These are phyloP conservation scores for Lotmaria passim DNA, from an alignment of 208 protist species.

Conservation along the genomic window DNA sequence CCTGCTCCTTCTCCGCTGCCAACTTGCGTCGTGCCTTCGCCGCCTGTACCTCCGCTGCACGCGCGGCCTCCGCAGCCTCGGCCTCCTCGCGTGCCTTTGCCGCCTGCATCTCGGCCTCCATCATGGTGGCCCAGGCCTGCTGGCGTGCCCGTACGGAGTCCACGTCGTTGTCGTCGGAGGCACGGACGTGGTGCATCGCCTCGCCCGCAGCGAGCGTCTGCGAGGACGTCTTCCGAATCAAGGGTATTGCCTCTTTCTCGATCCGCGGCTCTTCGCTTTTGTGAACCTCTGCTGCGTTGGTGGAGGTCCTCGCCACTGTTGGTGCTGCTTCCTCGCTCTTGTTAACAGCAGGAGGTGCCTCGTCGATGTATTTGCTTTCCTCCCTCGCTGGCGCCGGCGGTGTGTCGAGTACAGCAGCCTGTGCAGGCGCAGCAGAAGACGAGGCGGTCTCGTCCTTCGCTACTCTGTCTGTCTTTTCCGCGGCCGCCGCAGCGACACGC, in stretches of 20 bases:
- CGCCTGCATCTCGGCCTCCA: constrained; percentile 52
- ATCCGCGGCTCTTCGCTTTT: neutral
- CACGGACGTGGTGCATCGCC: neutral
- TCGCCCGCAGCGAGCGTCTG: constrained; percentile 3
- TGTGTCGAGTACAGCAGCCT: too few relatives aligned
- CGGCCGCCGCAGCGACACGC: constrained; percentile 31
- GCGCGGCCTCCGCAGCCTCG: constrained; percentile 41
- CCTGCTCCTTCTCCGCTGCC: constrained; percentile 55
- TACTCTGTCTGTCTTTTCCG: neutral
- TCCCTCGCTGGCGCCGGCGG: too few relatives aligned
- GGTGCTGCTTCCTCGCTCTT: too few relatives aligned
- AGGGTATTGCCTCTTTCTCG: constrained; percentile 22
- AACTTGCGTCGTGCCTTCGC: constrained; percentile 39
- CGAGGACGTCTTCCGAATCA: constrained; percentile 20
- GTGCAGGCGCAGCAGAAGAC: neutral
- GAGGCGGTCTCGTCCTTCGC: neutral
- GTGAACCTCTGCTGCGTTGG: too few relatives aligned
- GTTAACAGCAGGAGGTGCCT: too few relatives aligned
- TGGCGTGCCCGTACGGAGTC: constrained; percentile 54
- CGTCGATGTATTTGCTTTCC: too few relatives aligned
- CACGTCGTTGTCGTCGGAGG: constrained; percentile 11
- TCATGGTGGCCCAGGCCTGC: constrained; percentile 61
- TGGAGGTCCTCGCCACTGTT: too few relatives aligned
- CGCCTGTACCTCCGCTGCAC: constrained; percentile 45
- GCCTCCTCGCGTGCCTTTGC: constrained; percentile 40